Conservation (phyloP, 139 green algal species). For the Micractinium sp. region DNA sequence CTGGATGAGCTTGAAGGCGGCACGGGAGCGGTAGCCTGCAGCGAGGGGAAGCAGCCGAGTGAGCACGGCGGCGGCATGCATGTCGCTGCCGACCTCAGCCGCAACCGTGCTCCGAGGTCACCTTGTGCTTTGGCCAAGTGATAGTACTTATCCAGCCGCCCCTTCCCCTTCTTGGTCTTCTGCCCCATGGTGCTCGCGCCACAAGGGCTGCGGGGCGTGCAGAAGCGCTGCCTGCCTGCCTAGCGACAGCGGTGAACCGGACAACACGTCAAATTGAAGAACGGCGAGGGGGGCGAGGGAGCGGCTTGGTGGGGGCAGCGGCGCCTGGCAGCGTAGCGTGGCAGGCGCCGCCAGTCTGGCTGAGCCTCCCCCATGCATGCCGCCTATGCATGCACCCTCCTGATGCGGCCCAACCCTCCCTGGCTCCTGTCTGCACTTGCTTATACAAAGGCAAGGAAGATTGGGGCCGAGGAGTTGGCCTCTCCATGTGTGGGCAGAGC, state of each 20-base stretch:
- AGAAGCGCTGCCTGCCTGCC: no score
- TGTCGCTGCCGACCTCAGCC: background rate
- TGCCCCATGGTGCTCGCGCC: conserved; percentile 29
- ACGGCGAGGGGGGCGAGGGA: background rate
- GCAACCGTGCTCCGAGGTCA: background rate
- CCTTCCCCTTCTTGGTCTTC: conserved; percentile 87
- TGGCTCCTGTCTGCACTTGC: no score
- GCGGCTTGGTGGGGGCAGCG: background rate
- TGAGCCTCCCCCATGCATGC: no score
- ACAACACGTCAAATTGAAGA: background rate
- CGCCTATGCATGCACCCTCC: no score
- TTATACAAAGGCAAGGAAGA: no score
- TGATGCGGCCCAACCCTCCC: no score
- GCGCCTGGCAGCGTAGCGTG: no score
- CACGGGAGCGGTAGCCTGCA: conserved; percentile 90
- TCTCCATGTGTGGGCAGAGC: no score
- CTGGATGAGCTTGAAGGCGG: conserved; percentile 99
- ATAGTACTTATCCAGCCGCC: conserved; percentile 98
- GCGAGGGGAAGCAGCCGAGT: background rate
- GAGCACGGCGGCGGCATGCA: background rate
- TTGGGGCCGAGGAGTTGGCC: no score
- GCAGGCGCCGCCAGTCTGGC: no score
- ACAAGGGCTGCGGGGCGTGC: background rate
- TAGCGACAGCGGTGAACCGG: background rate
- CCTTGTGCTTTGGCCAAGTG: conserved; percentile 99